Percentiles rank a stretch among this genome's conserved stretches.
Conservation (phyloP, 1,284 basidiomycete species). For the Apiotrichum gracile region DNA sequence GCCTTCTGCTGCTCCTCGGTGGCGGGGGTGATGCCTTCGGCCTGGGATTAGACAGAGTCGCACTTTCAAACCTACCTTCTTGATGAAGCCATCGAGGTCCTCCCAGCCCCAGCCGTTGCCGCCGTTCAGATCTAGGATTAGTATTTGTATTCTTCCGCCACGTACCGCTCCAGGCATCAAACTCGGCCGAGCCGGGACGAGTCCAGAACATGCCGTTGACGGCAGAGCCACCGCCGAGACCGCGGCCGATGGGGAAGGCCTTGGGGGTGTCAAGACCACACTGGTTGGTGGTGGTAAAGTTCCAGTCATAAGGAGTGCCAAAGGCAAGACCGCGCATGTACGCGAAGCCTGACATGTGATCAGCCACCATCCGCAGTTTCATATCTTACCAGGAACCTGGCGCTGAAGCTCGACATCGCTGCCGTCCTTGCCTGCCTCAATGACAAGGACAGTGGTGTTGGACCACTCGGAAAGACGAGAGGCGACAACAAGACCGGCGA, state of each 20-base stretch:
- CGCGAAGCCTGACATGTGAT: constrained; percentile 19
- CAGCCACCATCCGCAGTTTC: not conserved
- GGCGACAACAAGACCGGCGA: constrained; percentile 67
- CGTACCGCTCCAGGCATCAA: constrained; percentile 44
- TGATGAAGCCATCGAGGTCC: constrained; percentile 36
- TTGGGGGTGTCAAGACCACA: constrained; percentile 13
- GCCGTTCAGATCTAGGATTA: constrained; percentile 3
- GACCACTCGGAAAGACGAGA: constrained; percentile 63
- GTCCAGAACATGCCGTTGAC: constrained; percentile 65
- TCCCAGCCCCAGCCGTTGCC: constrained; percentile 39
- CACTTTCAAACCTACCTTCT: not conserved
- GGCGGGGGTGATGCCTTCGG: constrained; percentile 48
- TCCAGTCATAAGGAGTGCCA: constrained; percentile 58
- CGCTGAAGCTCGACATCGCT: constrained; percentile 48
- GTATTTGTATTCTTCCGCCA: constrained; percentile 10
- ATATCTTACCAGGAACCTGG: constrained; percentile 48
- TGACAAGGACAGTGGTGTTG: constrained; percentile 62
- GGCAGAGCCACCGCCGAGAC: constrained; percentile 63
- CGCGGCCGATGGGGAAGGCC: constrained; percentile 59
- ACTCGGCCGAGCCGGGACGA: constrained; percentile 40
- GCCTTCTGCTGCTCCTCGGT: constrained; percentile 38
- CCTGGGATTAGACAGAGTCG: constrained; percentile 35
- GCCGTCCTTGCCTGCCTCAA: constrained; percentile 65
- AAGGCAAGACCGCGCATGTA: constrained; percentile 38
- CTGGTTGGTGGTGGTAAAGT: constrained; percentile 56